These are phyloP conservation scores for Phytophthora pluvialis DNA, from an alignment of 352 stramenopile genomes.

Conservation along the genomic window DNA sequence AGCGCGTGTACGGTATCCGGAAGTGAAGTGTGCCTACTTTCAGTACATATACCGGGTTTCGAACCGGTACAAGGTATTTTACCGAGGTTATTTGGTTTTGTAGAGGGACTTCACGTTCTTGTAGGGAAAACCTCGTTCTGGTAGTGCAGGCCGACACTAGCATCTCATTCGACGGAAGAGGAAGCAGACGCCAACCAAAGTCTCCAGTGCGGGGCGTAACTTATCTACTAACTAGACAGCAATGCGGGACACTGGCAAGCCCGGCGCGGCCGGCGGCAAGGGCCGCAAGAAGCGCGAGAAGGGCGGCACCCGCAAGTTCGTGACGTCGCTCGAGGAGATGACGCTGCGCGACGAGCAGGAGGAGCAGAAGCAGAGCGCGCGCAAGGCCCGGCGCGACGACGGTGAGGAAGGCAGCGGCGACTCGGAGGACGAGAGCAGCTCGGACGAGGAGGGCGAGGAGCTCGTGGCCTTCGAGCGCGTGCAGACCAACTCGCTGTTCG, in stretches of 20 bases:
- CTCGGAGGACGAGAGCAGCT: conserved; percentile 61
- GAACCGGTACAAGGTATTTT: too few relatives aligned
- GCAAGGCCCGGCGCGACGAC: conserved; percentile 73
- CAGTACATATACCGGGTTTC: too few relatives aligned
- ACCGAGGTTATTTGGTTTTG: conserved; percentile 23
- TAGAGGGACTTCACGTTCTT: conserved; percentile 15
- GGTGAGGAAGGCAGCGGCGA: conserved; percentile 50
- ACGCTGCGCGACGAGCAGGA: conserved; percentile 73
- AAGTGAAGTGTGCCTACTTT: neutral
- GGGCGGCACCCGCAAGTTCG: conserved; percentile 75
- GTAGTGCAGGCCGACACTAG: conserved; percentile 20
- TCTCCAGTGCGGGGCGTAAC: neutral
- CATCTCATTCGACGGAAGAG: conserved; percentile 16
- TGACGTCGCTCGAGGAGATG: conserved; percentile 88
- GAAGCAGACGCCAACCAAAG: conserved; percentile 32
- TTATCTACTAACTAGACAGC: conserved; percentile 1
- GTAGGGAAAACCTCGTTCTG: conserved; percentile 23
- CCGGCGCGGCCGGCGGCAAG: conserved; percentile 60
- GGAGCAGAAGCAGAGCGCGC: conserved; percentile 71
- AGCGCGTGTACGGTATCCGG: conserved; percentile 1
- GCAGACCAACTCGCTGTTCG: conserved; percentile 78
- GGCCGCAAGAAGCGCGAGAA: conserved; percentile 78
- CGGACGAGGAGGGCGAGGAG: conserved; percentile 59
- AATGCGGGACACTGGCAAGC: conserved; percentile 69
- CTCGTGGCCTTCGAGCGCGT: conserved; percentile 78